A percentile compares a stretch with the other conserved stretches of the same genome.
Evolutionary conservation across 139 green algal genomes (phyloP).

Genomic region (Chlamydomonas schloesseri): DNA sequence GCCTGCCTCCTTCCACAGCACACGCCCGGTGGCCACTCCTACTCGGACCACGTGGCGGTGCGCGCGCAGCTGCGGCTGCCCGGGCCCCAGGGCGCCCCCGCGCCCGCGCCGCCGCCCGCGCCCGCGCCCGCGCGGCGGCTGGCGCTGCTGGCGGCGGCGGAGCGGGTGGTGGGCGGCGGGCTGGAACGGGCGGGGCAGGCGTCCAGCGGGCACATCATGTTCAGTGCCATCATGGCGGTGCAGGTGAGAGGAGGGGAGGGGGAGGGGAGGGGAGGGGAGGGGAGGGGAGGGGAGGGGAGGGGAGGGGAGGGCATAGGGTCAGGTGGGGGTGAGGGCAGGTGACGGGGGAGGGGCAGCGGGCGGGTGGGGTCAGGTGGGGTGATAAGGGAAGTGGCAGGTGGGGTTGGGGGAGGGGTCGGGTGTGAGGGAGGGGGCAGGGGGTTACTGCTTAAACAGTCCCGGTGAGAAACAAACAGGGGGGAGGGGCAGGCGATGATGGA

Average conservation of each 20-base stretch:
- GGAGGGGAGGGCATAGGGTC: background rate
- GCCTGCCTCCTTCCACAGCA: background rate
- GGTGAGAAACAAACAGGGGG: too few species aligned
- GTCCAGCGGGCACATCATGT: background rate
- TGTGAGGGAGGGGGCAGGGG: too few species aligned
- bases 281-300: background rate
- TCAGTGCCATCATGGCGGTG: background rate
- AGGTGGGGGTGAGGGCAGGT: too few species aligned
- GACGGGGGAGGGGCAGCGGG: background rate
- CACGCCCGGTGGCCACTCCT: slow-evolving; percentile 44
- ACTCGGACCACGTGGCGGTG: slow-evolving; percentile 66
- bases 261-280: background rate
- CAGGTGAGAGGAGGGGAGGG: background rate
- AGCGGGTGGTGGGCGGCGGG: background rate
- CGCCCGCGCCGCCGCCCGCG: background rate
- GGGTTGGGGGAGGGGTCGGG: too few species aligned
- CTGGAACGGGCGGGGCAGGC: background rate
- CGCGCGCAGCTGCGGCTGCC: slow-evolving; percentile 7
- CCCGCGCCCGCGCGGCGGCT: background rate
- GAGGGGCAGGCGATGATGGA: too few species aligned
- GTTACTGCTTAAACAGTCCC: too few species aligned
- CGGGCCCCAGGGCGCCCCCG: background rate
- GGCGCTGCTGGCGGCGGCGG: slow-evolving; percentile 10
- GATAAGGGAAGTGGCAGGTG: too few species aligned
- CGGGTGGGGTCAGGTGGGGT: too few species aligned